These are phyloP conservation scores for Fistulinella cinereoalba DNA, from an alignment of 1,284 basidiomycete genomes.

Conservation along the genomic window DNA sequence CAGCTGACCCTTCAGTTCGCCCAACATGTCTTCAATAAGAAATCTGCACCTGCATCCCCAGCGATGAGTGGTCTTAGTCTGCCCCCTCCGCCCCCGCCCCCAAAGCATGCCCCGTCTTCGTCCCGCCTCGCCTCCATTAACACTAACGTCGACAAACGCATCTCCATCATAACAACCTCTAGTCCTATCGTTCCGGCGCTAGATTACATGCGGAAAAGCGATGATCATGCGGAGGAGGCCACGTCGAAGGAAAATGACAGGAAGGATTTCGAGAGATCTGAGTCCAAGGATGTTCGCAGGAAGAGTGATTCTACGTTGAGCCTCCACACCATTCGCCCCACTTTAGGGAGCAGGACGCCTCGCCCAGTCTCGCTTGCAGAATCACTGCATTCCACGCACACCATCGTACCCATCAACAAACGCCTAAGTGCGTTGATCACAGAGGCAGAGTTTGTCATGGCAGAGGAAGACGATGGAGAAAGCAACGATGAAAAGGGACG, in stretches of 20 bases:
- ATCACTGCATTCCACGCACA: conserved; percentile 67
- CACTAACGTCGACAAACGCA: conserved; percentile 30
- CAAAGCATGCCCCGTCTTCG: conserved; percentile 28
- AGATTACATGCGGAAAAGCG: conserved; percentile 33
- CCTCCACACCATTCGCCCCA: conserved; percentile 64
- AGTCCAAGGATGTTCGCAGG: conserved; percentile 61
- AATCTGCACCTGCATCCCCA: conserved; percentile 31
- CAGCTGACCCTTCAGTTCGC: conserved; percentile 40
- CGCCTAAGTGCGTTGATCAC: conserved; percentile 64
- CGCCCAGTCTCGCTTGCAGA: conserved; percentile 73
- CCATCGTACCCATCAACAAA: conserved; percentile 59
- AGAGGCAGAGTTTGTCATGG: conserved; percentile 58
- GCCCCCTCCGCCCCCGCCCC: conserved; percentile 37
- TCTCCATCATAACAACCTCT: conserved; percentile 31
- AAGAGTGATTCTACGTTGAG: conserved; percentile 75
- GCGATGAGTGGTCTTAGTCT: conserved; percentile 24
- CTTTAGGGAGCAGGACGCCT: conserved; percentile 49
- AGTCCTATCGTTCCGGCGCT: conserved; percentile 36
- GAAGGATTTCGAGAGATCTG: conserved; percentile 45
- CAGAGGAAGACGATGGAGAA: conserved; percentile 47
- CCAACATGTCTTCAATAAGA: conserved; percentile 43
- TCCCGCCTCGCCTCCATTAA: conserved; percentile 23
- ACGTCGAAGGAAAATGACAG: conserved; percentile 28
- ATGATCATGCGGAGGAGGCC: conserved; percentile 25
- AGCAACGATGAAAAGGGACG: conserved; percentile 36